Percentiles rank a stretch among this genome's conserved stretches.
These are phyloP conservation scores for Neoascochyta sp. DNA, from an alignment of 2,329 filamentous ascomycete genomes.

Conservation along the genomic window DNA sequence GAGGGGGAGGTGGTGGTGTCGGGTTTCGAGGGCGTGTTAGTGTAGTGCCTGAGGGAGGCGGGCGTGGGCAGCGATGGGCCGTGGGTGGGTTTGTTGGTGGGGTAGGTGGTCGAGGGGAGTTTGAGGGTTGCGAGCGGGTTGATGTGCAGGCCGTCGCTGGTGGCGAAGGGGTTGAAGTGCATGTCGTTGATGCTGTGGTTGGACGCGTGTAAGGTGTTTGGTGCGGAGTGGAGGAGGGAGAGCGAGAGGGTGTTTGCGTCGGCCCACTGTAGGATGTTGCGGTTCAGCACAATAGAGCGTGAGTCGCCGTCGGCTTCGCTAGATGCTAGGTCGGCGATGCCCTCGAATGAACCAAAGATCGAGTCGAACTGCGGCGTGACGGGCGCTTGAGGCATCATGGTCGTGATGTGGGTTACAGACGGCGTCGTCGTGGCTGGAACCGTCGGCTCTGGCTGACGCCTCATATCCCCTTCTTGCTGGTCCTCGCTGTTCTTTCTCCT, in stretches of 20 bases:
- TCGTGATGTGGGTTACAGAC: neutral
- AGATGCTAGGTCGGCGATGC: constrained; percentile 16
- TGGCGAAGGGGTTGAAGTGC: constrained; percentile 10
- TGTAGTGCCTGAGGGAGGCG: constrained; percentile 2
- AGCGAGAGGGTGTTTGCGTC: constrained; percentile 27
- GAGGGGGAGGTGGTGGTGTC: too few species aligned
- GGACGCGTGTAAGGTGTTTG: constrained; percentile 1
- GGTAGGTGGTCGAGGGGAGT: constrained; percentile 13
- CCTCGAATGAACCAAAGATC: constrained; percentile 11
- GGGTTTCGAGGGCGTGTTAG: too few species aligned
- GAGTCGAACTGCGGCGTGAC: constrained; percentile 15
- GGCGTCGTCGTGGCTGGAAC: neutral
- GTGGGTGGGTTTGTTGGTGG: constrained; percentile 5
- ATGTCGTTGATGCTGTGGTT: constrained; percentile 3
- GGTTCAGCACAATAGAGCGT: constrained; percentile 34
- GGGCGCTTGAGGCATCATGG: neutral
- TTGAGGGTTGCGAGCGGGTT: constrained; percentile 31
- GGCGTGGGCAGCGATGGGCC: constrained; percentile 2
- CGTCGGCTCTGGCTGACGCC: too few species aligned
- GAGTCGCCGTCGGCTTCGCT: constrained; percentile 21
- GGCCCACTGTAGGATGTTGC: constrained; percentile 40
- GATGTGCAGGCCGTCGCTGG: constrained; percentile 25
- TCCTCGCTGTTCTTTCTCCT: neutral
- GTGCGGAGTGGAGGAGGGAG: neutral
- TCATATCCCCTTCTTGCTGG: neutral